Base-by-base conservation (phyloP, 306 rosid species). In the Trifolium pratense region DNA sequence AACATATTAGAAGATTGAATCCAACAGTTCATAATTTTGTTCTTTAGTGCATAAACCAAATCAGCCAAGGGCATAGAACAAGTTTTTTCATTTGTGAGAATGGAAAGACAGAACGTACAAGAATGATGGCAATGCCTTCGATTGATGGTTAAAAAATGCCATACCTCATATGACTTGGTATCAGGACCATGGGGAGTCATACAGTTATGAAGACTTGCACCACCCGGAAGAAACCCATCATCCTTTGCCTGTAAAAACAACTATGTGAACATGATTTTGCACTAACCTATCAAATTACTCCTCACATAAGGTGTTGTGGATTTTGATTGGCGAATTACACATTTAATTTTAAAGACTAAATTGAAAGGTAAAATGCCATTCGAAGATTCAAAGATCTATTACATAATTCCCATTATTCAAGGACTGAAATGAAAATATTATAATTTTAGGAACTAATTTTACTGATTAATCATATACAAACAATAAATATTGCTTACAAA, bases 181-280 rank as follows among this genome's bases (percentile, higher is more conserved):
- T 94, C 96, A 9, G 98, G 98, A 69, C 98, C 98, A 78, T 94
- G 98, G n/a, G 97, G 98, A 67, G 94, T 88, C 98, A 94, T 94
- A 77, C 96, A 94, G 81, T 81, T 89, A 77, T 94, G 98, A 60
- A 94, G 98, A 79, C 98, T 94, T 55, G 96, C 93, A 70, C 97
- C 98, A 6, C 97, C 98, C 0, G 97, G 95, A 40, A 84, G 86
- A 80, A 94, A 94, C 13, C 96, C 96, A 61, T 89, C 98, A 57
- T 82, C 91, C 81, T 94, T 94, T 2, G 97, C 98, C 98, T 94
- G 86, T 68, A 70, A 79, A 71, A 51, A 73, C 17, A 42, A 4
- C 57, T 52, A 20, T 20, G 69, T 16, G 56, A 43, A 26, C 39
- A 26, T 2, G 20, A 39, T 5, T 39, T 20, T 11, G 70, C 26